A percentile compares a stretch with the other conserved stretches of the same genome.
Conservation (phyloP, 1,284 basidiomycete genomes). For the Sanguinoderma infundibulare region DNA sequence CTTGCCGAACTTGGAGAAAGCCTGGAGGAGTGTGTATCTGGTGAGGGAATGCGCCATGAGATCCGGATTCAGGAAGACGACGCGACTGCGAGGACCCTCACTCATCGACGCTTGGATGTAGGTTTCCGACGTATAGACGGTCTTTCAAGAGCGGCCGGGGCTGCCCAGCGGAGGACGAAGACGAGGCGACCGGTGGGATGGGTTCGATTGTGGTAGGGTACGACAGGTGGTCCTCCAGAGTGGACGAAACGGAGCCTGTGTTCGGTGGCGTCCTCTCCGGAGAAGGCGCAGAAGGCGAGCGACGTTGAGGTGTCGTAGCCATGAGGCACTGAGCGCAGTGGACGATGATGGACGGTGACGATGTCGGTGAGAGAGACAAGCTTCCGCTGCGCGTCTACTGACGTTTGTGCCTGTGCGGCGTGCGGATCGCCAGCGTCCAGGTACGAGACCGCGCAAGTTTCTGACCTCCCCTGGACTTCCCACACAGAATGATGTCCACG, state of each 20-base stretch:
- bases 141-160: slow-evolving; percentile 50
- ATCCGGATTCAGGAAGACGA: neutral
- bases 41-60: neutral
- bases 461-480: too few species aligned
- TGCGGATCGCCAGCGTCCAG: too few species aligned
- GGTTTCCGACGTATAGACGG: slow-evolving; percentile 90
- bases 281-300: slow-evolving; percentile 2
- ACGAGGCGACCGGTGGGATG: slow-evolving; percentile 15
- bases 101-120: slow-evolving; percentile 90
- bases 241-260: slow-evolving; percentile 2
- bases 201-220: slow-evolving; percentile 28
- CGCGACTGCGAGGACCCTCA: slow-evolving; percentile 42
- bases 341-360: neutral
- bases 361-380: slow-evolving; percentile 4
- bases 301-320: slow-evolving; percentile 7
- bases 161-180: slow-evolving; percentile 23
- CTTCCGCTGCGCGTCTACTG: neutral
- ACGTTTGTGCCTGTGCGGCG: too few species aligned
- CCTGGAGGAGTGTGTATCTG: slow-evolving; percentile 86
- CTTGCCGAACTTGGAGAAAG: slow-evolving; percentile 92
- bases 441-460: too few species aligned
- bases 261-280: slow-evolving; percentile 3
- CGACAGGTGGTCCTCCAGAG: slow-evolving; percentile 28
- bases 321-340: slow-evolving; percentile 9
- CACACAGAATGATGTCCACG: slow-evolving; percentile 1